These are phyloP conservation scores for Microstroma glucosiphilum DNA, from an alignment of 1,284 basidiomycete species.

Conservation along the genomic window DNA sequence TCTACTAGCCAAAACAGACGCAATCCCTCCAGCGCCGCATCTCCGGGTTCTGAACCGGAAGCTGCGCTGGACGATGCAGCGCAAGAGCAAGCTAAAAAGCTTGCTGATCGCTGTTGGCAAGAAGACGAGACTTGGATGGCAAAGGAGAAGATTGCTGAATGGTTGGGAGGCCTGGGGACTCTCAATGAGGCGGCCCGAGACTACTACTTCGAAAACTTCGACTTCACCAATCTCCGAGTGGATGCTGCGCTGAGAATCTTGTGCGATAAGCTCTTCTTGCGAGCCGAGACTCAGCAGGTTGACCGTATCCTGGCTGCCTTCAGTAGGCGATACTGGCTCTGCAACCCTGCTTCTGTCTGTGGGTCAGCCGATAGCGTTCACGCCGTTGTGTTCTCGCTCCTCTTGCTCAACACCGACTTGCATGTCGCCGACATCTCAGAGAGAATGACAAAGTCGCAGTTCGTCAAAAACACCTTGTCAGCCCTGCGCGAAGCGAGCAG, in stretches of 20 bases:
- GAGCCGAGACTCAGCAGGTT: slow-evolving; percentile 94
- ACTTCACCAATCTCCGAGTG: slow-evolving; percentile 73
- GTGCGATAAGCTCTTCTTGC: slow-evolving; percentile 83
- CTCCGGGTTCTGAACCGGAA: not conserved
- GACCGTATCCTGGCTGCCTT: slow-evolving; percentile 92
- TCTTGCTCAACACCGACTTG: slow-evolving; percentile 92
- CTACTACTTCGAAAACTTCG: slow-evolving; percentile 80
- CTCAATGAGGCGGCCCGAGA: slow-evolving; percentile 70
- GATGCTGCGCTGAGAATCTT: slow-evolving; percentile 84
- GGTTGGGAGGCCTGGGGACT: slow-evolving; percentile 72
- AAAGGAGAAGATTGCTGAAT: slow-evolving; percentile 89
- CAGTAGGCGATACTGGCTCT: slow-evolving; percentile 79
- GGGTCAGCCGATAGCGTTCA: slow-evolving; percentile 82
- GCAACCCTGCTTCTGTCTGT: slow-evolving; percentile 73
- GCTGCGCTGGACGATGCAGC: not conserved
- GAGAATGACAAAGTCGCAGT: slow-evolving; percentile 89
- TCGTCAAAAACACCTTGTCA: slow-evolving; percentile 81
- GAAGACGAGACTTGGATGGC: slow-evolving; percentile 77
- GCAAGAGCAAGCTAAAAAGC: slow-evolving; percentile 50
- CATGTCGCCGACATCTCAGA: slow-evolving; percentile 83
- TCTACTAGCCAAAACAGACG: too few species aligned
- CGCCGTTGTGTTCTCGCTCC: slow-evolving; percentile 81
- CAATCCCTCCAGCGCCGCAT: too few species aligned
- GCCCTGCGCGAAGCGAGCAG: slow-evolving; percentile 58
- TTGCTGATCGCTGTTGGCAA: slow-evolving; percentile 75